A percentile compares a stretch with the other conserved stretches of the same genome.
Conservation (phyloP, 1,284 basidiomycete genomes). For the Cystobasidiaceae sp. region DNA sequence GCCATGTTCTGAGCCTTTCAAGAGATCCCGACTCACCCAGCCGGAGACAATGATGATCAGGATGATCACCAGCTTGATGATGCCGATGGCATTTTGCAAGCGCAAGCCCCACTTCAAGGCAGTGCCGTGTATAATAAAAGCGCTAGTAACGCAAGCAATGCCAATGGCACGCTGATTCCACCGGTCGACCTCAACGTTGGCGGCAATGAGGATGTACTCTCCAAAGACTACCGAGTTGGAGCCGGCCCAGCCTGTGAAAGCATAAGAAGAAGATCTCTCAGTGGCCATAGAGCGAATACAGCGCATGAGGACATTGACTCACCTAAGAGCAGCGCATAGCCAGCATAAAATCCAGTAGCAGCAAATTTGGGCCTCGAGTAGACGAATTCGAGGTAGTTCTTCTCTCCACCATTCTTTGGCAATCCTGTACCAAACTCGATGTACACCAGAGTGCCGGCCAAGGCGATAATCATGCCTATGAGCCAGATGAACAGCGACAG, state of each 20-base stretch:
- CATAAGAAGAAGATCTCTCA: not conserved
- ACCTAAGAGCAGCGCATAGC: constrained; percentile 47
- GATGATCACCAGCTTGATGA: constrained; percentile 53
- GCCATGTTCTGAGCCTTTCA: not conserved
- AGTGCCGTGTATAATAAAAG: constrained; percentile 51
- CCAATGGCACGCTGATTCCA: constrained; percentile 55
- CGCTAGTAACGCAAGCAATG: constrained; percentile 53
- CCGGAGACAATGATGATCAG: constrained; percentile 51
- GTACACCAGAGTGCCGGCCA: constrained; percentile 50
- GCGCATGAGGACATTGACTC: not conserved
- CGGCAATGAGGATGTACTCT: constrained; percentile 42
- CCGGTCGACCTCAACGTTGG: constrained; percentile 41
- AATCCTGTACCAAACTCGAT: constrained; percentile 42
- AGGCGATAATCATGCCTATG: constrained; percentile 45
- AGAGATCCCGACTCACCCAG: constrained; percentile 34
- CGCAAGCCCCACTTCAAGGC: constrained; percentile 51
- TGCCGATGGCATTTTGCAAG: constrained; percentile 53
- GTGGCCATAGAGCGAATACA: not conserved
- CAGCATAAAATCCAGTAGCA: constrained; percentile 39
- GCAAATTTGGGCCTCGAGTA: constrained; percentile 40
- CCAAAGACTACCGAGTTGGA: constrained; percentile 45
- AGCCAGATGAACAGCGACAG: constrained; percentile 37
- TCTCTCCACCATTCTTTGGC: constrained; percentile 12
- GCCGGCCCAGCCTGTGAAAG: constrained; percentile 9
- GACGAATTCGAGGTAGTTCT: constrained; percentile 41